phyloP scores from a whole-genome alignment of 148 eudicot species.

The Simmondsia chinensis region DNA sequence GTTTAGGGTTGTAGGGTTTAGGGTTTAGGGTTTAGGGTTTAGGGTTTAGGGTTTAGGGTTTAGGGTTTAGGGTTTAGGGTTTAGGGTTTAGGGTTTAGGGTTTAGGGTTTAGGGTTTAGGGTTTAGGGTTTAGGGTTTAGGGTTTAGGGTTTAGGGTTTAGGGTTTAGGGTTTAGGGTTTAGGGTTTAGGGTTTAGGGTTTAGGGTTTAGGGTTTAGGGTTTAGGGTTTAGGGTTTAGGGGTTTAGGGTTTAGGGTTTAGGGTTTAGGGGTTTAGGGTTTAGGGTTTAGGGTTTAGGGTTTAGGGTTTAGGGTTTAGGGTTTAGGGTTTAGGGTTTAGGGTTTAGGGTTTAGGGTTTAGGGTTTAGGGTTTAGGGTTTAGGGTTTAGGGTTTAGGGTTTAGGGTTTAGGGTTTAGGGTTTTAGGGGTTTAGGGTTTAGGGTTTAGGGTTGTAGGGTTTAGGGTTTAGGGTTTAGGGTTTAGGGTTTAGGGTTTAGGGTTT shows the following conservation, averaged over 20 bases:
- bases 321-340: slow-evolving; percentile 3
- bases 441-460: too few species aligned
- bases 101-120: slow-evolving; percentile 10
- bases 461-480: not conserved
- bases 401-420: not conserved
- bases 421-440: too few species aligned
- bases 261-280: too few species aligned
- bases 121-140: slow-evolving; percentile 12
- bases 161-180: slow-evolving; percentile 6
- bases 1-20: too few species aligned
- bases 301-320: not conserved
- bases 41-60: slow-evolving; percentile 12
- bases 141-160: slow-evolving; percentile 10
- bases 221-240: too few species aligned
- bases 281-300: not conserved
- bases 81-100: slow-evolving; percentile 12
- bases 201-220: slow-evolving; percentile 11
- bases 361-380: slow-evolving; percentile 2
- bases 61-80: slow-evolving; percentile 12
- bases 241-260: too few species aligned
- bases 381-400: slow-evolving; percentile 3
- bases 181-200: slow-evolving; percentile 12
- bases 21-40: slow-evolving; percentile 8
- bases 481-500: not conserved
- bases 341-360: slow-evolving; percentile 1